phyloP scores from a whole-genome alignment of 352 stramenopile genomes.

The Thalassiosira ordinaria region DNA sequence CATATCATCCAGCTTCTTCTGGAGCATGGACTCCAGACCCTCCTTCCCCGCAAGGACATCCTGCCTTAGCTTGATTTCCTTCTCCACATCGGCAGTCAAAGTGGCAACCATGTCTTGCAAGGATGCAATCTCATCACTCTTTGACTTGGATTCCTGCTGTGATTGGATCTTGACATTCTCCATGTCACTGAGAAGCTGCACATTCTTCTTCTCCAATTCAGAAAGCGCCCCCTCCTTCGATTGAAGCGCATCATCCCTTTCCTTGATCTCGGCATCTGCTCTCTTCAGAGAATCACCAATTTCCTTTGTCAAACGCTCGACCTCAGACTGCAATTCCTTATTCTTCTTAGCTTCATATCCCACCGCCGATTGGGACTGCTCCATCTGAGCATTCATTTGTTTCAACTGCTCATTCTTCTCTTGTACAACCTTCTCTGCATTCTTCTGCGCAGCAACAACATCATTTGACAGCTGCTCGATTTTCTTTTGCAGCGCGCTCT shows the following conservation, averaged over 20 bases:
- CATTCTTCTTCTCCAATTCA: slow-evolving; percentile 40
- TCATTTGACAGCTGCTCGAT: background rate
- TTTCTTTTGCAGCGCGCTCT: slow-evolving; percentile 2
- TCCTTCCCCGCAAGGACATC: slow-evolving; percentile 49
- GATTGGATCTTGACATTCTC: slow-evolving; percentile 16
- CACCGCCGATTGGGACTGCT: slow-evolving; percentile 3
- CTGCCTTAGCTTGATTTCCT: slow-evolving; percentile 52
- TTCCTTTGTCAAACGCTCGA: slow-evolving; percentile 18
- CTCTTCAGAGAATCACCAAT: slow-evolving; percentile 24
- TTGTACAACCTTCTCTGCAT: slow-evolving; percentile 12
- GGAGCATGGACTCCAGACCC: slow-evolving; percentile 41
- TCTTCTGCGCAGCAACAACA: slow-evolving; percentile 2
- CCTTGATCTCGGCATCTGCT: slow-evolving; percentile 36
- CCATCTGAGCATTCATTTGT: slow-evolving; percentile 30
- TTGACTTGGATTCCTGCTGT: slow-evolving; percentile 31
- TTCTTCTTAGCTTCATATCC: slow-evolving; percentile 25
- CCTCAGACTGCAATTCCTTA: slow-evolving; percentile 17
- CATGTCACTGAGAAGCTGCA: slow-evolving; percentile 20
- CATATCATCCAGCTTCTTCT: slow-evolving; percentile 48
- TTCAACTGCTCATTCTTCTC: slow-evolving; percentile 16
- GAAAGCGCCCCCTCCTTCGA: slow-evolving; percentile 29
- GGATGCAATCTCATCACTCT: slow-evolving; percentile 38
- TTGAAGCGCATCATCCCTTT: slow-evolving; percentile 21
- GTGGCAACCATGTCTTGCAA: slow-evolving; percentile 48
- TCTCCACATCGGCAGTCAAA: slow-evolving; percentile 45